These are phyloP conservation scores for Pythium vanterpoolii DNA, from an alignment of 352 stramenopile genomes.

Conservation along the genomic window DNA sequence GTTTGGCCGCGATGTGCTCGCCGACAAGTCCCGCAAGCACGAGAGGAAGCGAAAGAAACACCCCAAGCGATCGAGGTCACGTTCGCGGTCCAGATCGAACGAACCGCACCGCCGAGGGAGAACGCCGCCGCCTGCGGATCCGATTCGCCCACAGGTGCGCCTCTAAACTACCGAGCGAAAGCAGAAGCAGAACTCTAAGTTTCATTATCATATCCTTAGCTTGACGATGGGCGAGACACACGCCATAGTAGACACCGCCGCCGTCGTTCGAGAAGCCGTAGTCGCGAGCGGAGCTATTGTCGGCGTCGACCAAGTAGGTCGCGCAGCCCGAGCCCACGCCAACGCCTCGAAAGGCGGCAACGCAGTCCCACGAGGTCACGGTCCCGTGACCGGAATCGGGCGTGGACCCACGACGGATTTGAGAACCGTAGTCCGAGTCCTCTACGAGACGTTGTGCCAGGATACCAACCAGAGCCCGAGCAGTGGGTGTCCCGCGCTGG, in stretches of 20 bases:
- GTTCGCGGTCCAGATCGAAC: neutral
- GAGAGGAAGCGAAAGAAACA: constrained; percentile 29
- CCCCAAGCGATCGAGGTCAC: constrained; percentile 13
- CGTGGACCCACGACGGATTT: constrained; percentile 75
- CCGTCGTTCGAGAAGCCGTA: constrained; percentile 15
- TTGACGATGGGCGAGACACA: constrained; percentile 9
- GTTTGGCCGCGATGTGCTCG: constrained; percentile 67
- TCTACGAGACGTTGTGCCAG: constrained; percentile 47
- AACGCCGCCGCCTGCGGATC: constrained; percentile 20
- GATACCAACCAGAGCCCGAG: constrained; percentile 67
- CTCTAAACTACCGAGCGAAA: neutral
- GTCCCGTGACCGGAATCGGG: constrained; percentile 20
- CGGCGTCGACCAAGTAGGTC: constrained; percentile 18
- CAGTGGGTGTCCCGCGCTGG: constrained; percentile 73
- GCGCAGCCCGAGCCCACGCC: constrained; percentile 24
- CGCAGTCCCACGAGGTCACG: constrained; percentile 17
- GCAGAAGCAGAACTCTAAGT: neutral
- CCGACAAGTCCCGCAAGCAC: constrained; percentile 26
- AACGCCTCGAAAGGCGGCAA: constrained; percentile 9
- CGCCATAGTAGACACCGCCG: neutral
- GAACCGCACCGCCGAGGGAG: neutral
- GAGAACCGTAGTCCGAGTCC: constrained; percentile 74
- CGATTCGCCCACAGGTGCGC: constrained; percentile 19
- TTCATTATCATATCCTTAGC: neutral
- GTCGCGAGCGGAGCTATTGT: constrained; percentile 5